Conservation (phyloP, 768 basidiomycete genomes). For the Xerocomus spinulosus region DNA sequence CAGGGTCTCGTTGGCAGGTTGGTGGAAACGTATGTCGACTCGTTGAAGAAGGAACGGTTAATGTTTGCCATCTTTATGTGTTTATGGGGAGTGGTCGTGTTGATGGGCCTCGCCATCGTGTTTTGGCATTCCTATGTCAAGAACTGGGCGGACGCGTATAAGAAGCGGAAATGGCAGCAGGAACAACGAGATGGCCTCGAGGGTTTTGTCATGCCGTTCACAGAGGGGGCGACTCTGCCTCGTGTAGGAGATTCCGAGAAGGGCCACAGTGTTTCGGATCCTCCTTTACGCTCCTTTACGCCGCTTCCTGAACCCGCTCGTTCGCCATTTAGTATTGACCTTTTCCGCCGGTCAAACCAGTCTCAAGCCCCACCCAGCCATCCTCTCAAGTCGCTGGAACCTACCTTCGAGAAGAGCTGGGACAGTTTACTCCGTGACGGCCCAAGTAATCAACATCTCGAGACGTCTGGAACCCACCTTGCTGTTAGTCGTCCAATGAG, state of each 20-base stretch:
- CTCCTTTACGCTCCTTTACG: conserved; percentile 44
- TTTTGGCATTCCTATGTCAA: conserved; percentile 68
- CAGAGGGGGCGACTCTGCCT: conserved; percentile 12
- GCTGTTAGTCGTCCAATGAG: conserved; percentile 35
- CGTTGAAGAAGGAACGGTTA: conserved; percentile 74
- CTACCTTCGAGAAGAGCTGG: conserved; percentile 39
- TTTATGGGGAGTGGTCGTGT: conserved; percentile 77
- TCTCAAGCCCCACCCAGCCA: conserved; percentile 25
- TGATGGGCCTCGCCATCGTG: conserved; percentile 70
- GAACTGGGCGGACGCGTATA: conserved; percentile 42
- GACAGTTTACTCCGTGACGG: conserved; percentile 40
- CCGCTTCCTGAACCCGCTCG: conserved; percentile 41
- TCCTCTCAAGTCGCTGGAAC: conserved; percentile 25
- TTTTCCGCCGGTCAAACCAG: conserved; percentile 37
- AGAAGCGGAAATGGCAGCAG: conserved; percentile 45
- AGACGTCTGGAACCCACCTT: conserved; percentile 22
- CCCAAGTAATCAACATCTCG: conserved; percentile 15
- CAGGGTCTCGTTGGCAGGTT: conserved; percentile 68
- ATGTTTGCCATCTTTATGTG: conserved; percentile 82
- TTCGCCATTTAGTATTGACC: conserved; percentile 28
- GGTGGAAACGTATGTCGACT: conserved; percentile 64
- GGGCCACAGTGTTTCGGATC: conserved; percentile 14
- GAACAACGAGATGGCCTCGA: conserved; percentile 50
- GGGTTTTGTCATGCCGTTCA: conserved; percentile 33
- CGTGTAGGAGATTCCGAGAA: conserved; percentile 24